Base-by-base conservation (phyloP, 139 green algal species). In the Micromonas commoda region DNA sequence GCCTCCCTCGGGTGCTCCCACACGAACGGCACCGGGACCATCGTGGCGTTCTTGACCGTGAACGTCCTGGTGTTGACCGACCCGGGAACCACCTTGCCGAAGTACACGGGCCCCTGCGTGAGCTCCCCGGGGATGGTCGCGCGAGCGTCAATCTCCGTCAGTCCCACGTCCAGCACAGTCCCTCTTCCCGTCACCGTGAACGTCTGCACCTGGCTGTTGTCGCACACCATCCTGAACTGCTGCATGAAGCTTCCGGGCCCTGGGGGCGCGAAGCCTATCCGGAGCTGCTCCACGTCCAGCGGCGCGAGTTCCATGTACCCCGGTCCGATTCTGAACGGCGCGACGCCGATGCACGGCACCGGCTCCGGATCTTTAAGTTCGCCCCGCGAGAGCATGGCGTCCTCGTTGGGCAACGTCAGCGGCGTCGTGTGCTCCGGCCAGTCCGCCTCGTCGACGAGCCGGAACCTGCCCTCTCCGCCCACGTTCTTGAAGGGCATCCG, bases 161-260 rank as follows among this genome's bases (percentile, higher is more conserved):
- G 9, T 9, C 9, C 45, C 9, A 70, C 63, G 28, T 70, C 63
- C 16, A 70, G 16, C 13, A 35, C 20, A 9, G 63, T 35, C 29
- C 77, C 77, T 16, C 33, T 32, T 23, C 77, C 77, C 51, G 35
- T 19, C 16, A 82, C 23, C 19, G 68, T 66, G 53, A 82, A 82
- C 24, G 26, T 32, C 66, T 72, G 53, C 19, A 77, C 57, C 57
- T 82, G 54, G 77, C 77, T 78, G 77, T 82, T 82, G 54, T 82
- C 77, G 68, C 77, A 82, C 6, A 78, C 39, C 77, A 82, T 82
- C 23, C 33, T 31, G 67, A 82, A 77, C 26, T 54, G 64, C 4
- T 35, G 6, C 2, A 70, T 9, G 63, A 70, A 70, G 28, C 16
- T 9, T 9, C 63, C 28, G 29, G 6, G 9, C 6, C 20, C 63